Evolutionary conservation across 139 green algal species (phyloP), one percentile per base, ranked within the genome.

Genomic region (Haematococcus lacustris): DNA sequence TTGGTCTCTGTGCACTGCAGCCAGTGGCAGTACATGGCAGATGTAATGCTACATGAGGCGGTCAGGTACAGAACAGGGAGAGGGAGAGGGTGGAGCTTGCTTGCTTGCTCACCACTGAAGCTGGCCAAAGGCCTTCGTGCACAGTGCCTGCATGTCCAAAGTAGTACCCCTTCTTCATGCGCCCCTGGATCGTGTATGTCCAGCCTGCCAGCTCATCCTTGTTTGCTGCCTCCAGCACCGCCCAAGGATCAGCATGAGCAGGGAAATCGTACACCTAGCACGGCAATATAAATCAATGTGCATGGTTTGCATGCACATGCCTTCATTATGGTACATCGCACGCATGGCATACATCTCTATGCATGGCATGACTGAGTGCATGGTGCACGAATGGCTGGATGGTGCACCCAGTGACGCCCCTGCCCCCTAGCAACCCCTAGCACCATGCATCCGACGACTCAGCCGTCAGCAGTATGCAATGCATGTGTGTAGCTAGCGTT

Each of bases 161-260:
- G 13, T 34, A 34, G 53, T 64, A 64, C 13, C 23, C 33, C 23
- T 26, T 21, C 53, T 64, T 64, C 13, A 64, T 32, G 26, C 53
- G 23, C 53, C 30, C 74, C 74, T 79, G 74, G 0, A 66, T 47
- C n/a, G 68, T 61, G 74, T 80, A 80, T 38, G 53, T 37, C 51
- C 71, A 62, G 47, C 73, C 38, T 50, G 61, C 41, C 50, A 80
- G 62, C 68, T 80, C 74, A 66, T 80, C 74, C 74, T 80, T 80
- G 61, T 80, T 71, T 7, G 66, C 62, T 1, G 74, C 74, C 61
- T 80, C 74, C n/a, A 76, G 73, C 51, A 80, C 69, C 30, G 61
- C 67, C 74, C 68, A 76, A 7, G 69, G 59, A 47, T 80, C 74
- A 4, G 73, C 33, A 38, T 63, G 50, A 26, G 53, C 74, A 1